These are phyloP conservation scores for Microbotryum saponariae DNA, from an alignment of 1,284 basidiomycete genomes.

Conservation along the genomic window DNA sequence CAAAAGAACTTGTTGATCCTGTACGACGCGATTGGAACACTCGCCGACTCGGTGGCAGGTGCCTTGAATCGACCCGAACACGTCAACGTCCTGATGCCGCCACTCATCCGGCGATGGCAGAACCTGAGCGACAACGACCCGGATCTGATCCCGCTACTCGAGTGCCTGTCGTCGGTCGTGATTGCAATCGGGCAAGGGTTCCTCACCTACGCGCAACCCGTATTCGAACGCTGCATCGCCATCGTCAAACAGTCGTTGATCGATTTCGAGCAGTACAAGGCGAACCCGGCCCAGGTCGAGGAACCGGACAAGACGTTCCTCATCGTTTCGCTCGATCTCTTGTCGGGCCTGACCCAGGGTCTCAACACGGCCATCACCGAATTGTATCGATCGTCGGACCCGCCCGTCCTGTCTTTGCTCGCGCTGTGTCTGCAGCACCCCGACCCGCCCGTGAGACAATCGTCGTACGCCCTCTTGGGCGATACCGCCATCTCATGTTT, in stretches of 20 bases:
- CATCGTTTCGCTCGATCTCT: slow-evolving; percentile 89
- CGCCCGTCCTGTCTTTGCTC: slow-evolving; percentile 68
- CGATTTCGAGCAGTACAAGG: slow-evolving; percentile 74
- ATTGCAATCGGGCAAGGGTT: slow-evolving; percentile 94
- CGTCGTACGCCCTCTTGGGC: slow-evolving; percentile 91
- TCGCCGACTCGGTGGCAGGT: slow-evolving; percentile 89
- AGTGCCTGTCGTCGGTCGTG: slow-evolving; percentile 96
- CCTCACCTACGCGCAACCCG: slow-evolving; percentile 75
- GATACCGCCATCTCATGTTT: slow-evolving; percentile 97
- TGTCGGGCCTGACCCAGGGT: slow-evolving; percentile 93
- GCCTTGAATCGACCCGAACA: slow-evolving; percentile 78
- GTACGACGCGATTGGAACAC: slow-evolving; percentile 94
- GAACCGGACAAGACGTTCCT: slow-evolving; percentile 94
- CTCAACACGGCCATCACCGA: slow-evolving; percentile 68
- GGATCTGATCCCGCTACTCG: slow-evolving; percentile 86
- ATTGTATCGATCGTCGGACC: slow-evolving; percentile 55
- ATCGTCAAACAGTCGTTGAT: slow-evolving; percentile 76
- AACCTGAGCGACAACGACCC: slow-evolving; percentile 82
- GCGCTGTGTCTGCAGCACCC: slow-evolving; percentile 84
- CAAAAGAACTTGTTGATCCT: slow-evolving; percentile 98
- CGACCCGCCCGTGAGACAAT: slow-evolving; percentile 90
- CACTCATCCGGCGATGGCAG: slow-evolving; percentile 81
- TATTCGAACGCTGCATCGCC: slow-evolving; percentile 83
- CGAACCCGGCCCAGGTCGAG: slow-evolving; percentile 49
- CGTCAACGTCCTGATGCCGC: slow-evolving; percentile 94